Conservation (phyloP, 116 monocot species). For the Zostera marina region DNA sequence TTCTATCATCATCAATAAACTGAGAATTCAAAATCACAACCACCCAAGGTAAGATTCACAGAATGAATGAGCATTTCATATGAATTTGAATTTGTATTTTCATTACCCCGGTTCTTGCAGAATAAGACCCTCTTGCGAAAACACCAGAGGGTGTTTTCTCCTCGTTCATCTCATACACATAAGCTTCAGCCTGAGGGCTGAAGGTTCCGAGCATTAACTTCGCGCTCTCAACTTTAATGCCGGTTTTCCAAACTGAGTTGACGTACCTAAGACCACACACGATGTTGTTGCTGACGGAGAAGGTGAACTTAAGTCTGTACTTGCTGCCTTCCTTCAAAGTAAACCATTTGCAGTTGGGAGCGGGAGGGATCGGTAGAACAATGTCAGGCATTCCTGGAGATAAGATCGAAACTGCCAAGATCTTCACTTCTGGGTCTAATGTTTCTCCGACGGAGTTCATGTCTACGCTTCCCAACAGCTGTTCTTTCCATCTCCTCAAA, state of each 20-base stretch:
- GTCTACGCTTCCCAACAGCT: conserved; percentile 63
- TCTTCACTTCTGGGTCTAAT: conserved; percentile 76
- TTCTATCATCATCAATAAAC: conserved; percentile 75
- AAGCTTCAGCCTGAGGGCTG: conserved; percentile 74
- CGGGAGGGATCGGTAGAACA: conserved; percentile 48
- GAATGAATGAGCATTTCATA: too few species aligned
- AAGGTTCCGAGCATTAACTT: conserved; percentile 95
- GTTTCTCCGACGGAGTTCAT: conserved; percentile 66
- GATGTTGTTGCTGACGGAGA: conserved; percentile 70
- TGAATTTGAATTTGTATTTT: too few species aligned
- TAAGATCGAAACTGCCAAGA: conserved; percentile 55
- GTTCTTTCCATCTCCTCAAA: conserved; percentile 83
- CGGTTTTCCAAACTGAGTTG: conserved; percentile 89
- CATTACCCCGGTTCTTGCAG: conserved; percentile 71
- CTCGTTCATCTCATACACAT: conserved; percentile 53
- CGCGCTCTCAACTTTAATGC: conserved; percentile 68
- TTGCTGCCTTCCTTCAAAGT: conserved; percentile 81
- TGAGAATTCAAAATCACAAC: conserved; percentile 4
- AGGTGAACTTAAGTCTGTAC: conserved; percentile 78
- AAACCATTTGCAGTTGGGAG: conserved; percentile 61
- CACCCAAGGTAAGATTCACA: too few species aligned
- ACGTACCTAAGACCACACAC: conserved; percentile 73
- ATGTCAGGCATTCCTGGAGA: conserved; percentile 63
- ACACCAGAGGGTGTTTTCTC: conserved; percentile 78
- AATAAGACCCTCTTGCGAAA: conserved; percentile 76